Evolutionary conservation across 2,329 filamentous ascomycete genomes (phyloP).

Genomic region (Fusarium stilboides): DNA sequence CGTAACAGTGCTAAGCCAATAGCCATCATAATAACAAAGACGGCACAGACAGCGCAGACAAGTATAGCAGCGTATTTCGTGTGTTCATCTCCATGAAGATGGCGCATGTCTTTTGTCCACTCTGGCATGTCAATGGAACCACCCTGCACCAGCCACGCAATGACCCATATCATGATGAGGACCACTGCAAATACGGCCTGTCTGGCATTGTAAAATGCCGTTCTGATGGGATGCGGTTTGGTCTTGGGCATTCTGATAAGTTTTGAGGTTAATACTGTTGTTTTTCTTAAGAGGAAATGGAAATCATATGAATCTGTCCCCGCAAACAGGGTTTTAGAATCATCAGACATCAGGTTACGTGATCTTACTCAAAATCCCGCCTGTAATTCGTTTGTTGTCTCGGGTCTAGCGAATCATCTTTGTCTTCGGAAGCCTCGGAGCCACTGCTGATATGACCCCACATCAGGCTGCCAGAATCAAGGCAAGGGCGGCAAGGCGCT

Average conservation of each 20-base stretch:
- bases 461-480: background rate
- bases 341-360: background rate
- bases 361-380: background rate
- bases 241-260: background rate
- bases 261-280: background rate
- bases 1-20: background rate
- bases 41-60: constrained; percentile 2
- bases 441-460: constrained; percentile 3
- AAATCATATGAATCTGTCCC: background rate
- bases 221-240: background rate
- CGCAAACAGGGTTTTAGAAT: background rate
- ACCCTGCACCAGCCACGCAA: constrained; percentile 24
- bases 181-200: constrained; percentile 17
- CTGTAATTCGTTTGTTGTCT: background rate
- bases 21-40: background rate
- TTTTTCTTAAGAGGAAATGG: background rate
- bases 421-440: constrained; percentile 8
- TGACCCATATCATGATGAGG: constrained; percentile 12
- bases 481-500: background rate
- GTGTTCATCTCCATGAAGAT: constrained; percentile 9
- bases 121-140: constrained; percentile 29
- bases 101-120: constrained; percentile 30
- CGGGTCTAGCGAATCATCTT: constrained; percentile 12
- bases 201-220: background rate
- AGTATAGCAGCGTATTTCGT: constrained; percentile 8